phyloP scores from a whole-genome alignment of 2,329 filamentous ascomycete genomes.

The Cladobotryum protrusum region DNA sequence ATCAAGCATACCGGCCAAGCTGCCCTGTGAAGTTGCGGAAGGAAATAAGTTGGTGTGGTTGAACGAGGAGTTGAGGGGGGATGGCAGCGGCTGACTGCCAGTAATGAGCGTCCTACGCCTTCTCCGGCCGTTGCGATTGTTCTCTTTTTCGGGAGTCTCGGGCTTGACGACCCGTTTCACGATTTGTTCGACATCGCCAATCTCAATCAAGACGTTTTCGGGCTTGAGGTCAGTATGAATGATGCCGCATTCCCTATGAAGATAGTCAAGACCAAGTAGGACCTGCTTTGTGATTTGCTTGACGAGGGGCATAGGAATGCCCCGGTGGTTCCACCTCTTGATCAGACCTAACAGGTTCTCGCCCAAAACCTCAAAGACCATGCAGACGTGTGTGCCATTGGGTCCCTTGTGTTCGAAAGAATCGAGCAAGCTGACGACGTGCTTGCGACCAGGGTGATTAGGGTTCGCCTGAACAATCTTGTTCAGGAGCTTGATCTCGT shows the following conservation, averaged over 20 bases:
- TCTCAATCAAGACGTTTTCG: slow-evolving; percentile 97
- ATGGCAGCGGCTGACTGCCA: slow-evolving; percentile 91
- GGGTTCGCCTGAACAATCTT: slow-evolving; percentile 95
- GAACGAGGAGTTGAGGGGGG: slow-evolving; percentile 88
- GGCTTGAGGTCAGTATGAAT: slow-evolving; percentile 98
- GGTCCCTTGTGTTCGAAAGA: slow-evolving; percentile 97
- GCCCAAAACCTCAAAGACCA: slow-evolving; percentile 97
- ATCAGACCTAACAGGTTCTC: slow-evolving; percentile 93
- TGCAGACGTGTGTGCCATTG: slow-evolving; percentile 94
- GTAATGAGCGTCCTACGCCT: slow-evolving; percentile 91
- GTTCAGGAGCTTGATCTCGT: slow-evolving; percentile 97
- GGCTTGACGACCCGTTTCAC: slow-evolving; percentile 93
- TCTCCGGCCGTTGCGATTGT: slow-evolving; percentile 84
- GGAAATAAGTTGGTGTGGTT: slow-evolving; percentile 68
- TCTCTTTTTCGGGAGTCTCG: slow-evolving; percentile 68
- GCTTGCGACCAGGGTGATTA: slow-evolving; percentile 85
- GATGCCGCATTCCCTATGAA: slow-evolving; percentile 96
- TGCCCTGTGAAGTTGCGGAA: slow-evolving; percentile 59
- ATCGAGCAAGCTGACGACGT: slow-evolving; percentile 92
- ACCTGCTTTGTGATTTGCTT: slow-evolving; percentile 99
- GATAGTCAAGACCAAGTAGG: slow-evolving; percentile 86
- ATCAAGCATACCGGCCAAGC: slow-evolving; percentile 80
- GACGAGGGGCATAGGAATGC: slow-evolving; percentile 91
- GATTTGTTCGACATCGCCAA: slow-evolving; percentile 97
- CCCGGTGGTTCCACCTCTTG: slow-evolving; percentile 97